Conservation (phyloP, 495 filamentous ascomycete species). For the Lasiosphaeriaceae sp. region DNA sequence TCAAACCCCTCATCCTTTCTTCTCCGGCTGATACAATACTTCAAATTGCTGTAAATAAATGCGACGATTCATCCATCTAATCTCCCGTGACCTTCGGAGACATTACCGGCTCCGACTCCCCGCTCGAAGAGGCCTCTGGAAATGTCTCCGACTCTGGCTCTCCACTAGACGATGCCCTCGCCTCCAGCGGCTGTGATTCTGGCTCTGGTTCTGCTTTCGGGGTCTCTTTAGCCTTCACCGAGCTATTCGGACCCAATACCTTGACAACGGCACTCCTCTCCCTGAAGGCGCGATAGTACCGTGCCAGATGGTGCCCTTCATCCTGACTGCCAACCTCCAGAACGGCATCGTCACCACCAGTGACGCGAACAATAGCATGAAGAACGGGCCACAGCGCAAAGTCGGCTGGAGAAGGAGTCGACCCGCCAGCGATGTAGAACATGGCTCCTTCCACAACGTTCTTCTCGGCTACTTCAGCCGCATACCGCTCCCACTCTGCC, state of each 20-base stretch:
- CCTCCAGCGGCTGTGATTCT: no score
- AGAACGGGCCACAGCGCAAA: slow-evolving; percentile 71
- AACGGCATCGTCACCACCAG: slow-evolving; percentile 14
- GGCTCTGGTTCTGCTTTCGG: background rate
- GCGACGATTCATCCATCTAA: no score
- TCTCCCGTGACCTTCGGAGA: no score
- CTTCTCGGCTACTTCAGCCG: slow-evolving; percentile 21
- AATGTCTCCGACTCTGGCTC: no score
- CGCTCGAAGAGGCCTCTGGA: no score
- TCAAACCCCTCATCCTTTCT: no score
- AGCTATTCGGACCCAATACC: slow-evolving; percentile 27
- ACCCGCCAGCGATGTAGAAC: slow-evolving; percentile 54
- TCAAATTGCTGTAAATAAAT: no score
- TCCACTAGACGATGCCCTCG: no score
- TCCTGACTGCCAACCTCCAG: background rate
- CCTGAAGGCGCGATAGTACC: slow-evolving; percentile 51
- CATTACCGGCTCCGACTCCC: no score
- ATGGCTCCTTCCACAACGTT: background rate
- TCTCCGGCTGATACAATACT: no score
- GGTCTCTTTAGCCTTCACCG: background rate
- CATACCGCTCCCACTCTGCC: slow-evolving; percentile 22
- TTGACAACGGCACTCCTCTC: slow-evolving; percentile 46
- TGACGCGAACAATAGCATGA: slow-evolving; percentile 46
- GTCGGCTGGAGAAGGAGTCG: slow-evolving; percentile 58
- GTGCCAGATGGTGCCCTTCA: slow-evolving; percentile 27